These are phyloP conservation scores for Ammopiptanthus mongolicus DNA, from an alignment of 306 rosid genomes.

Conservation along the genomic window DNA sequence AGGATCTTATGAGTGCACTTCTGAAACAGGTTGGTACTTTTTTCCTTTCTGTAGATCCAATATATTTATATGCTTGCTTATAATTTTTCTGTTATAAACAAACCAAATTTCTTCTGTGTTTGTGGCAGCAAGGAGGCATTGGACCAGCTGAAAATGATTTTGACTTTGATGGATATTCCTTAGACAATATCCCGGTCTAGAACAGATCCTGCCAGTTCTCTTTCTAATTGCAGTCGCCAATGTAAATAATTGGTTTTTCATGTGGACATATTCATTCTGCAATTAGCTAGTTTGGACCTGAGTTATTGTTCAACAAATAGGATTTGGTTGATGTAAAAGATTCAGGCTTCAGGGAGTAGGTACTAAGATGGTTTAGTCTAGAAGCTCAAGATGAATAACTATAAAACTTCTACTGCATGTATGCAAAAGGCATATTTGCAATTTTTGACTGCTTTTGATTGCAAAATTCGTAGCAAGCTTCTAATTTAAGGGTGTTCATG, in stretches of 20 bases:
- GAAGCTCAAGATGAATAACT: conserved; percentile 28
- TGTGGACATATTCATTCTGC: conserved; percentile 37
- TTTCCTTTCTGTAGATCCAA: background rate
- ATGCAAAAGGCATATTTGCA: conserved; percentile 49
- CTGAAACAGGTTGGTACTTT: conserved; percentile 75
- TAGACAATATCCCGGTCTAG: conserved; percentile 78
- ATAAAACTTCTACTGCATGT: conserved; percentile 32
- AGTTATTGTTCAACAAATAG: conserved; percentile 27
- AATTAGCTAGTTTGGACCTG: conserved; percentile 26
- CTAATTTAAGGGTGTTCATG: conserved; percentile 32
- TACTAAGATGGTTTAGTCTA: conserved; percentile 27
- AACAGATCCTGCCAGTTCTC: conserved; percentile 19
- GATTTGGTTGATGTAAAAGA: conserved; percentile 33
- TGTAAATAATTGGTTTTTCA: conserved; percentile 56
- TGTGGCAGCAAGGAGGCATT: conserved; percentile 67
- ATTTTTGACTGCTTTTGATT: conserved; percentile 42
- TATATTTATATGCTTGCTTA: background rate
- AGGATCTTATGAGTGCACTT: conserved; percentile 86
- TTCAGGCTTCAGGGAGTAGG: conserved; percentile 34
- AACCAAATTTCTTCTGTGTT: background rate
- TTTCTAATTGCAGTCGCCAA: conserved; percentile 40
- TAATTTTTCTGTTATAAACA: background rate
- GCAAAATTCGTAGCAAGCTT: conserved; percentile 34
- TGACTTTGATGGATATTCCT: conserved; percentile 80
- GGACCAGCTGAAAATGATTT: conserved; percentile 57